Percentiles rank a stretch among this genome's conserved stretches.
Evolutionary conservation across 2,329 filamentous ascomycete genomes (phyloP).

Genomic region (Cladosporium colombiae): DNA sequence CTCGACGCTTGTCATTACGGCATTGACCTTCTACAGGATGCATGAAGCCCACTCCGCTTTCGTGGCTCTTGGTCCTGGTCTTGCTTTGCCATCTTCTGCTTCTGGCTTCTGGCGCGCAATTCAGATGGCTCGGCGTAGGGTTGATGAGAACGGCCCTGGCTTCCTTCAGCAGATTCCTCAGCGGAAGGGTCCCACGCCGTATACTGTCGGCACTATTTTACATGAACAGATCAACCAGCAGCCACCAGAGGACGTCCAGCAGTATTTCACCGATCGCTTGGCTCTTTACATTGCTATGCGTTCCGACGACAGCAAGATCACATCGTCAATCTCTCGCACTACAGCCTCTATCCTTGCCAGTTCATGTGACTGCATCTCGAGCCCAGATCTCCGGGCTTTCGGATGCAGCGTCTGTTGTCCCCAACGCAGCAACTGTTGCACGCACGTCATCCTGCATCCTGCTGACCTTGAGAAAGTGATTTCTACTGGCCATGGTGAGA

Average conservation of each 20-base stretch:
- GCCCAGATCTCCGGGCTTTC: neutral
- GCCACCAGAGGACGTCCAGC: conserved; percentile 66
- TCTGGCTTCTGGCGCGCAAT: neutral
- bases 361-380: neutral
- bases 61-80: neutral
- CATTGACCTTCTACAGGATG: neutral
- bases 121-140: neutral
- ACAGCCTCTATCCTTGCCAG: neutral
- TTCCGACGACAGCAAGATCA: neutral
- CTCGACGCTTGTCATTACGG: neutral
- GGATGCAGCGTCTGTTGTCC: neutral
- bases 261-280: conserved; percentile 70
- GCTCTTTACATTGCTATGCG: conserved; percentile 58
- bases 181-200: neutral
- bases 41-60: conserved; percentile 1
- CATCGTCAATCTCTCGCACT: neutral
- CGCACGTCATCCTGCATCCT: conserved; percentile 7
- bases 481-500: neutral
- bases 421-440: neutral
- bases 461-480: neutral
- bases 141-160: neutral
- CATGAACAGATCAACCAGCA: neutral
- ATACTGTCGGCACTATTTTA: neutral
- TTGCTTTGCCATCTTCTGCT: neutral
- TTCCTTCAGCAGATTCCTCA: neutral